A percentile compares a stretch with the other conserved stretches of the same genome.
phyloP scores from a whole-genome alignment of 2,329 filamentous ascomycete genomes.

The Teratosphaeria viscida region DNA sequence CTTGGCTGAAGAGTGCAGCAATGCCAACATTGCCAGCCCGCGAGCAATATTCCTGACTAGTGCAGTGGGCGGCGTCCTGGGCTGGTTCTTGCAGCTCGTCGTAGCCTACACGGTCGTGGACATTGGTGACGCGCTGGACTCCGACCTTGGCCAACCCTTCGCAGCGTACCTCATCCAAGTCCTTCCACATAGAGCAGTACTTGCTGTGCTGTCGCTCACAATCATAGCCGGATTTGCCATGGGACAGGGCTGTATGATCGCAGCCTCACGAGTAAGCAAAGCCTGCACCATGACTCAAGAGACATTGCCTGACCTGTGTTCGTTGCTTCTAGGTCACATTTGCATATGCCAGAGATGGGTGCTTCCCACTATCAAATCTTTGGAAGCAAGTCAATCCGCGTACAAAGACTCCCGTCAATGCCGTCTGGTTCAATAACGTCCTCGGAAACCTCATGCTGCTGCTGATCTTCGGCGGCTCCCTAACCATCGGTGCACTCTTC shows the following conservation, averaged over 20 bases:
- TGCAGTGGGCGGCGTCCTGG: slow-evolving; percentile 53
- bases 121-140: slow-evolving; percentile 48
- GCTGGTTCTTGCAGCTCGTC: slow-evolving; percentile 64
- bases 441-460: slow-evolving; percentile 52
- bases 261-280: slow-evolving; percentile 28
- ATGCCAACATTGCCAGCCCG: slow-evolving; percentile 59
- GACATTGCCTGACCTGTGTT: too few species aligned
- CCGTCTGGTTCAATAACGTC: slow-evolving; percentile 54
- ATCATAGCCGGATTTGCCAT: slow-evolving; percentile 61
- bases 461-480: slow-evolving; percentile 53
- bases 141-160: slow-evolving; percentile 58
- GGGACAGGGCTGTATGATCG: slow-evolving; percentile 64
- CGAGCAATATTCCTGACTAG: slow-evolving; percentile 63
- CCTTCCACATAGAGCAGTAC: slow-evolving; percentile 48
- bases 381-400: slow-evolving; percentile 50
- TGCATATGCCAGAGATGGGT: slow-evolving; percentile 63
- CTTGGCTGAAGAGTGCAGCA: slow-evolving; percentile 64
- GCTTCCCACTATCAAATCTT: slow-evolving; percentile 50
- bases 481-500: slow-evolving; percentile 59
- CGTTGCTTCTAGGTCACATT: background rate
- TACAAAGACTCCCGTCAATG: slow-evolving; percentile 59
- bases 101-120: slow-evolving; percentile 62
- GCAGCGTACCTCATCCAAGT: slow-evolving; percentile 59
- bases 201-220: slow-evolving; percentile 54
- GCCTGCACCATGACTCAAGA: too few species aligned